Percentiles rank a stretch among this genome's conserved stretches.
Evolutionary conservation across 2,329 filamentous ascomycete species (phyloP).

Genomic region (Metarhizium sp.): DNA sequence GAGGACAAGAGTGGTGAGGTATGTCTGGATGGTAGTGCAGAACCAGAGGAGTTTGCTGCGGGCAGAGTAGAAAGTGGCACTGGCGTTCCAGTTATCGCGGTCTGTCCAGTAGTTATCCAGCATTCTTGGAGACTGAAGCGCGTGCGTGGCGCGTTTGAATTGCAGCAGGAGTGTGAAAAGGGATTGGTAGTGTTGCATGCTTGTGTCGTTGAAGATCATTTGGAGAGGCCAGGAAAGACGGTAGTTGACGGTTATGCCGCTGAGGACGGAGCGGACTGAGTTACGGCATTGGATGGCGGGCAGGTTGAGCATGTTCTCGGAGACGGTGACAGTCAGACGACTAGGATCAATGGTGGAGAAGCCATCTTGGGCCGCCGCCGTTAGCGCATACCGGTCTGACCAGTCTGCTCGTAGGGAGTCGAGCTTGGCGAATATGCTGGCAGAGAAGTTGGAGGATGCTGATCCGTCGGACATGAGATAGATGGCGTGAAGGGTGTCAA

Average conservation of each 20-base stretch:
- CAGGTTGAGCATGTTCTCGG: constrained; percentile 26
- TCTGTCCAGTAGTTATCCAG: constrained; percentile 30
- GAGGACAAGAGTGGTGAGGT: constrained; percentile 66
- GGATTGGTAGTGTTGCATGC: constrained; percentile 57
- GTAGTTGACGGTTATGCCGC: constrained; percentile 57
- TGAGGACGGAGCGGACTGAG: constrained; percentile 49
- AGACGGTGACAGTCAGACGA: constrained; percentile 51
- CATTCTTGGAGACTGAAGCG: constrained; percentile 49
- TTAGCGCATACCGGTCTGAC: constrained; percentile 76
- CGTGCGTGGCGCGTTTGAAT: constrained; percentile 58
- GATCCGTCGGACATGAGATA: constrained; percentile 72
- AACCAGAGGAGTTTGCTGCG: constrained; percentile 71
- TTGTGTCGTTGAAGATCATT: constrained; percentile 63
- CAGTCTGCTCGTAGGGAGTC: constrained; percentile 52
- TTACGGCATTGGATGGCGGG: constrained; percentile 38
- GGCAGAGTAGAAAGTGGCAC: constrained; percentile 46
- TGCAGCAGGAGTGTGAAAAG: constrained; percentile 73
- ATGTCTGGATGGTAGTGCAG: constrained; percentile 62
- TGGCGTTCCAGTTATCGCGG: constrained; percentile 28
- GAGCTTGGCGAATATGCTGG: constrained; percentile 64
- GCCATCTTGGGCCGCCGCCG: constrained; percentile 65
- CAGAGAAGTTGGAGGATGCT: constrained; percentile 54
- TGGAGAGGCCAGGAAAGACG: constrained; percentile 55
- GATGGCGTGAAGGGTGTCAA: constrained; percentile 60
- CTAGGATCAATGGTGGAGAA: constrained; percentile 52